Conservation (phyloP, 495 filamentous ascomycete species). For the Talaromyces wortmannii region DNA sequence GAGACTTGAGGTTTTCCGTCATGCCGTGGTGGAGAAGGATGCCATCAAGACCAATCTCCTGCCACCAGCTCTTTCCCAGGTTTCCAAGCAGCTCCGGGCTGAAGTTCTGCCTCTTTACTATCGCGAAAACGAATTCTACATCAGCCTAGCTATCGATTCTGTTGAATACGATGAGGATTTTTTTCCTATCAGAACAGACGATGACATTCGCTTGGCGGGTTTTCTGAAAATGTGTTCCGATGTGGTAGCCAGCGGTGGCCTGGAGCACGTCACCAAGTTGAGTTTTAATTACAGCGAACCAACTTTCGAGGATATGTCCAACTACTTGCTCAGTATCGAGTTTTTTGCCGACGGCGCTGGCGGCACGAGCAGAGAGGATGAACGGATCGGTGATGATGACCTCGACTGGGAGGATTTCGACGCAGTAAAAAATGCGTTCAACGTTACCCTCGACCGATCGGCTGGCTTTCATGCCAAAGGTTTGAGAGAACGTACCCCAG, state of each 20-base stretch:
- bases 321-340: neutral
- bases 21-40: neutral
- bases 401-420: neutral
- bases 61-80: neutral
- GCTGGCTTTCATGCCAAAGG: neutral
- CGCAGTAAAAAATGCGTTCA: neutral
- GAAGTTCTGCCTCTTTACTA: conserved; percentile 1
- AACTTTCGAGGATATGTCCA: neutral
- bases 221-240: conserved; percentile 1
- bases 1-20: neutral
- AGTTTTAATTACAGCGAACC: neutral
- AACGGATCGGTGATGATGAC: neutral
- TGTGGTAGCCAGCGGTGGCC: neutral
- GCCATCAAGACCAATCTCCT: neutral
- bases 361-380: neutral
- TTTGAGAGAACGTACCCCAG: neutral
- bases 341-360: neutral
- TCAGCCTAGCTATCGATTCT: neutral
- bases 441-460: neutral
- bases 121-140: neutral
- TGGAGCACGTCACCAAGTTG: neutral
- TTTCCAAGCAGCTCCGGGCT: neutral
- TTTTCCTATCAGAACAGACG: neutral
- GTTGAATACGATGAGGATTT: neutral
- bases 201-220: neutral